Conservation (phyloP, 495 filamentous ascomycete genomes). For the Podospora appendiculata region DNA sequence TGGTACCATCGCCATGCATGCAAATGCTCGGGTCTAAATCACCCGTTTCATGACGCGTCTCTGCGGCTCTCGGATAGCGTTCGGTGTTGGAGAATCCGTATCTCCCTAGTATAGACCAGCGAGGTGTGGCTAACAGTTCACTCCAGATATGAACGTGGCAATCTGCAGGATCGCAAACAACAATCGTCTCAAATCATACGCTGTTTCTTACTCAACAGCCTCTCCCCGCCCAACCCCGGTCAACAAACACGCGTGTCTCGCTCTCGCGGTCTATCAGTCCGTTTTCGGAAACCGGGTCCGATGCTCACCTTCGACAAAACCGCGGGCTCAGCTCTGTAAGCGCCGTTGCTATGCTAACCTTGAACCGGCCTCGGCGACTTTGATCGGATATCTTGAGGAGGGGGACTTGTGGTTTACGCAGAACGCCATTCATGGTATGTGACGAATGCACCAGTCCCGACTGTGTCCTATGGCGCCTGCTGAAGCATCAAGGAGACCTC, state of each 20-base stretch:
- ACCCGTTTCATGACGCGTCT: too few species aligned
- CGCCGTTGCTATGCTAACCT: not conserved
- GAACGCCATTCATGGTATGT: too few species aligned
- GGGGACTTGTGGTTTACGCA: too few species aligned
- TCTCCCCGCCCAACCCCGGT: not conserved
- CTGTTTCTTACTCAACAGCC: not conserved
- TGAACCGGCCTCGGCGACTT: not conserved
- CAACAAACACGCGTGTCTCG: slow-evolving; percentile 2
- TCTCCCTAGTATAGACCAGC: not conserved
- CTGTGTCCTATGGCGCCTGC: too few species aligned
- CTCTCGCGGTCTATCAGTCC: not conserved
- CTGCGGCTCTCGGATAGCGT: too few species aligned
- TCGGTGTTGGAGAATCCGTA: not conserved
- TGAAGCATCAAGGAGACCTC: too few species aligned
- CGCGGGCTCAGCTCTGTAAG: not conserved
- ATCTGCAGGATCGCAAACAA: not conserved
- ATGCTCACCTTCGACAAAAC: not conserved
- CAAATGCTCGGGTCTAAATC: too few species aligned
- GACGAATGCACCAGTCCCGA: too few species aligned
- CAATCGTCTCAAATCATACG: not conserved
- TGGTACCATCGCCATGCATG: too few species aligned
- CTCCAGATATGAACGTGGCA: not conserved
- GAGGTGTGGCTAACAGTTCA: not conserved
- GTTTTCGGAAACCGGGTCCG: not conserved
- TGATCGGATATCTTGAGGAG: not conserved